Percentiles rank a stretch among this genome's conserved stretches.
phyloP scores from a whole-genome alignment of 495 filamentous ascomycete genomes.

The Lophiostoma macrostomum region DNA sequence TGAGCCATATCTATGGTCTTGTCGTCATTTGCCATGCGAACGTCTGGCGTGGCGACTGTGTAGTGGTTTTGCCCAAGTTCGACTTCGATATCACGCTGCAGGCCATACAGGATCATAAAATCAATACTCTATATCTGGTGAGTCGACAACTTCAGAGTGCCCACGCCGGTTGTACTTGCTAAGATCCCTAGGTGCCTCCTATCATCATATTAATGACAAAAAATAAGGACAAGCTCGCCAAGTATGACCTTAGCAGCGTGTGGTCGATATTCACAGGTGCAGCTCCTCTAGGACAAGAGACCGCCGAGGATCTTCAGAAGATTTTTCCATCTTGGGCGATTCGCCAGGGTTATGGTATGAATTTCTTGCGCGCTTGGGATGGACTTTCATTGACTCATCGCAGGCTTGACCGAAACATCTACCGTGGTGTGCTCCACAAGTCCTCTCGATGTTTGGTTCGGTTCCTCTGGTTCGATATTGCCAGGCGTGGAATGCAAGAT shows the following conservation, averaged over 20 bases:
- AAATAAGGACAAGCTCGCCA: constrained; percentile 56
- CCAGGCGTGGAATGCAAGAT: constrained; percentile 67
- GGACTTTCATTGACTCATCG: constrained; percentile 3
- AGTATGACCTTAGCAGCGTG: constrained; percentile 74
- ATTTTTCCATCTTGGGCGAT: constrained; percentile 64
- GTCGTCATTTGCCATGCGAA: constrained; percentile 70
- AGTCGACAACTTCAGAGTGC: constrained; percentile 31
- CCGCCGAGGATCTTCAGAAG: constrained; percentile 62
- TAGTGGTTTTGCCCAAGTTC: constrained; percentile 82
- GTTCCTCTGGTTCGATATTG: constrained; percentile 69
- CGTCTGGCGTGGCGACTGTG: constrained; percentile 71
- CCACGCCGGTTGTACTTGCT: neutral
- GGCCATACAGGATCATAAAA: constrained; percentile 70
- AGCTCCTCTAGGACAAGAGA: constrained; percentile 78
- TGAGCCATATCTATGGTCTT: constrained; percentile 83
- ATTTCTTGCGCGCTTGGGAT: neutral
- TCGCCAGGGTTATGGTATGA: constrained; percentile 76
- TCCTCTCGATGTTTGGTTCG: constrained; percentile 65
- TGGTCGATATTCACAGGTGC: constrained; percentile 71
- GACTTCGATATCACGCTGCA: constrained; percentile 64
- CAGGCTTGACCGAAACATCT: constrained; percentile 76
- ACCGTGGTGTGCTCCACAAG: constrained; percentile 69
- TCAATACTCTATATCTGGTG: constrained; percentile 66
- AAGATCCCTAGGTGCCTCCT: constrained; percentile 64
- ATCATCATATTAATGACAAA: constrained; percentile 81